Evolutionary conservation across 805 yeast genomes (phyloP), one percentile per base, ranked within the genome.

Genomic region (Nakazawaea ishiwadae): DNA sequence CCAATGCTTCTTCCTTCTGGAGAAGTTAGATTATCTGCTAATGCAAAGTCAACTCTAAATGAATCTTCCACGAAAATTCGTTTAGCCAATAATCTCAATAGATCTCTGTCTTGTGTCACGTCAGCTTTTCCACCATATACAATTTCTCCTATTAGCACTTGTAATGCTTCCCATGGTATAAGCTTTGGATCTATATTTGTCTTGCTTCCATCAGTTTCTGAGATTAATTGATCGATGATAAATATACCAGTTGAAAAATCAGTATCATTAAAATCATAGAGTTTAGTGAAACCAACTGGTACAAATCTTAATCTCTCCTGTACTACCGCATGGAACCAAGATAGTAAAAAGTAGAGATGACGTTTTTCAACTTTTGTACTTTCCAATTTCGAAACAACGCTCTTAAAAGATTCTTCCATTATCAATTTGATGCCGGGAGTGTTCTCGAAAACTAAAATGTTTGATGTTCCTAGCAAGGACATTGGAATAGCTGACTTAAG

Each of bases 241-340:
- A 46, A 52, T 4, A 68, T 48, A 2, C 78, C 81, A 17, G 77
- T 66, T 9, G 63, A 59, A 40, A 81, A 71, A 54, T 90, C 96
- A n/a, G 79, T 60, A 43, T 84, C 86, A 53, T 75, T 84, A 51
- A 89, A 75, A 45, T 84, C 95, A 53, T 86, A 82, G 8, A 49
- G 53, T 48, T 73, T 72, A 1, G 61, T 50, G 60, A 85, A 84
- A 1, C 91, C 86, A 2, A 74, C 54, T 0, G 91, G 88, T 1
- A 68, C 69, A 48, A 70, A 81, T 35, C 83, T 65, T 37, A 75
- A 56, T 40, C 86, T 59, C 45, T 79, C 88, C 27, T 68, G 68
- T 3, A 87, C 53, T 1, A 83, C 53, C 0, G 84, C 69, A 53
- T 86, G 95, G 47, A 73, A 72, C 95, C 95, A 86, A 0, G 77